Evolutionary conservation across 2,329 filamentous ascomycete species (phyloP), one percentile per base, ranked within the genome.

Genomic region (Ciborinia camelliae): DNA sequence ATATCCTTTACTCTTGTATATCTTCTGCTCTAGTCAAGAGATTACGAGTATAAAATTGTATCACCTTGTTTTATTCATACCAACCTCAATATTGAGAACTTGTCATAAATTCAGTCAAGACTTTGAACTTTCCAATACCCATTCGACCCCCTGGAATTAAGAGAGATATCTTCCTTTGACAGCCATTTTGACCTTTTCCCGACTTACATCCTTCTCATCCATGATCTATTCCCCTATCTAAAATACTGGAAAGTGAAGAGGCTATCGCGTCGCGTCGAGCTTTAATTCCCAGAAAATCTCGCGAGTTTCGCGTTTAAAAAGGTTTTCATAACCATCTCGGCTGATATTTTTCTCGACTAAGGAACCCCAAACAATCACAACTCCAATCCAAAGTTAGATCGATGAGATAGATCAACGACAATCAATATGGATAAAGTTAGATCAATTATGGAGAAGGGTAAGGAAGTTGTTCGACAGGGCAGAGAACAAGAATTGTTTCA

Each of bases 201-300:
- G 12, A 20, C 14, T 6, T 20, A 18, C 23, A 55, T 26, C 3
- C 14, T 30, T 28, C 15, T 15, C 5, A 37, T 53, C 6, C 8
- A 26, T 26, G 35, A 55, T 1, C 6, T 43, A 14, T 5, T 14
- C 20, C 3, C 26, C 4, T 12, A 8, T 41, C 37, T 6, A 23
- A 55, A n/a, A n/a, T n/a, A n/a, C n/a, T n/a, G n/a, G n/a, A n/a
- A 55, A 1, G 53, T 55, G 53, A 55, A 55, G 53, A 55, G 41
- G 53, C 2, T 10, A 12, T 41, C 37, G 4, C 53, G 18, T 41
- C 15, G 23, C 15, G 35, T 55, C 23, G 18, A n/a, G 4, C 10
- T 20, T 30, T 28, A 10, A 28, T 55, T 39, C 35, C n/a, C n/a
- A n/a, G n/a, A n/a, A n/a, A n/a, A 23, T 43, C 41, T 41, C 39